Evolutionary conservation across 306 rosid genomes (phyloP), one percentile per base, ranked within the genome.

Genomic region (Mucuna pruriens): DNA sequence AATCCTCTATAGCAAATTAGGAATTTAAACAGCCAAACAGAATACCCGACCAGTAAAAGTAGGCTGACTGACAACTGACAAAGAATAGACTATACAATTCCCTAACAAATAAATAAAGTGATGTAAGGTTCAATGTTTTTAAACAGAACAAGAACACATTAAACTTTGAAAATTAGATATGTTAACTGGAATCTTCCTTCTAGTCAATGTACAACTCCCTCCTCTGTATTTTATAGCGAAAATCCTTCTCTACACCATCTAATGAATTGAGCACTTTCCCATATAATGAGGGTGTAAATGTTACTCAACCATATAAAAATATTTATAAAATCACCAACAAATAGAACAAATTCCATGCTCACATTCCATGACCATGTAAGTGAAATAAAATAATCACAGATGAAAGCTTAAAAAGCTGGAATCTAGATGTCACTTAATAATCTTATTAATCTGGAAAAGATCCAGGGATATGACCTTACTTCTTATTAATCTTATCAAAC

Each of bases 401-500:
- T 8, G 29, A 64, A 65, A 73, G 36, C 4, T 78, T 45, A 17
- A 79, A 65, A 74, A 19, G 45, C 36, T 40, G 54, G 36, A 80
- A 83, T 26, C 65, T 34, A 49, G 79, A 71, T 60, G 67, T 17
- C 60, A 46, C 72, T 63, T 23, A 52, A n/a, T n/a, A n/a, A n/a
- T n/a, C n/a, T 29, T 70, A 77, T 19, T 19, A 72, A 31, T 52
- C 66, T 29, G 17, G 67, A 45, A 67, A 51, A 25, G 45, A 67
- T 40, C 19, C 61, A 73, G 67, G 66, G 40, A 61, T 39, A 42
- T 57, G 62, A 51, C 66, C 89, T 55, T 90, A 93, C 98, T 88
- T 91, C 85, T 92, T 79, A 76, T 93, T 93, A 75, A 95, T 84
- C 89, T 89, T 90, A 51, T 91, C 98, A 78, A 91, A 93, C 88